These are phyloP conservation scores for Cyclotella atomus DNA, from an alignment of 108 stramenopile species.

Conservation along the genomic window DNA sequence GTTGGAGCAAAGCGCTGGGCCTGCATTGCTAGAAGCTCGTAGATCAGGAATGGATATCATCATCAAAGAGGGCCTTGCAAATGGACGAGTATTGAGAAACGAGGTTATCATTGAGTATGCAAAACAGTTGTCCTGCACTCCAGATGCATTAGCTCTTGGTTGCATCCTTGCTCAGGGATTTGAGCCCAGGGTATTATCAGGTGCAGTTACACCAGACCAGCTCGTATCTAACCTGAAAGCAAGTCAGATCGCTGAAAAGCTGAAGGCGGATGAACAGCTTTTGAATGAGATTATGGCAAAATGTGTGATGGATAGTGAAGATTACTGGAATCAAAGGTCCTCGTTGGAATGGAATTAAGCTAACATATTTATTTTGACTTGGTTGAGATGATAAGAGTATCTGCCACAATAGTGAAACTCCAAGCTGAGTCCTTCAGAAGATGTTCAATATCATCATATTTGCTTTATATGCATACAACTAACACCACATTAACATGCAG, in stretches of 20 bases:
- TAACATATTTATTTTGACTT: not conserved
- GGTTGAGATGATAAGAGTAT: not conserved
- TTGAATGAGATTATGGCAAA: constrained; percentile 60
- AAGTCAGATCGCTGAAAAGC: constrained; percentile 40
- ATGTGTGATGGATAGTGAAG: constrained; percentile 59
- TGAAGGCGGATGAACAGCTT: constrained; percentile 33
- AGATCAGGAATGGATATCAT: constrained; percentile 73
- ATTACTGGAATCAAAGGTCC: constrained; percentile 71
- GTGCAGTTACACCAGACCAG: constrained; percentile 73
- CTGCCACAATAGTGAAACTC: too few relatives aligned
- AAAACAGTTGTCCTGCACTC: constrained; percentile 48
- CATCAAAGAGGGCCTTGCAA: constrained; percentile 85
- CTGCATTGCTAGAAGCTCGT: constrained; percentile 60
- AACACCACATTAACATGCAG: not conserved
- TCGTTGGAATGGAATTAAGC: constrained; percentile 67
- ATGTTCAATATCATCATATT: too few relatives aligned
- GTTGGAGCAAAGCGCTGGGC: constrained; percentile 66
- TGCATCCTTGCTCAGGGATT: constrained; percentile 77
- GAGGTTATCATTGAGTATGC: constrained; percentile 41
- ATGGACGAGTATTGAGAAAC: constrained; percentile 63
- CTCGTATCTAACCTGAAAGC: constrained; percentile 67
- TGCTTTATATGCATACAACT: not conserved
- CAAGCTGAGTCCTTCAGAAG: too few relatives aligned
- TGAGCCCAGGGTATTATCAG: constrained; percentile 69
- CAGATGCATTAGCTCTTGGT: constrained; percentile 74